Conservation (phyloP, 192 early-diverging fungal species). For the Entomortierella lignicola region DNA sequence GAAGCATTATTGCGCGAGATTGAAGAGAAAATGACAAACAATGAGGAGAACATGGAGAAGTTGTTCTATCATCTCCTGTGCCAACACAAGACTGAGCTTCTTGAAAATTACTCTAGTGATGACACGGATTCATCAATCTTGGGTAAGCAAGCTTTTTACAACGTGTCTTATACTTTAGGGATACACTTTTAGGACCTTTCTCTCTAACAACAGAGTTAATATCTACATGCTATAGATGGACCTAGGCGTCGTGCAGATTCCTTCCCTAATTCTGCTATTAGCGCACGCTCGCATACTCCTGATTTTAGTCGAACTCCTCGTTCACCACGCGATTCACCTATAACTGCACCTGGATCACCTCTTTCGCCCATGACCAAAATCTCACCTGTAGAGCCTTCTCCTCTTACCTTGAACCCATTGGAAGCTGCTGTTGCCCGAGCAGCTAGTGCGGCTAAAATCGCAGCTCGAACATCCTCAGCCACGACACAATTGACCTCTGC, state of each 20-base stretch:
- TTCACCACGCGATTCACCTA: constrained; percentile 22
- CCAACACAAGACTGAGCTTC: constrained; percentile 50
- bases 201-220: no score
- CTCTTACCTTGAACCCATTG: constrained; percentile 32
- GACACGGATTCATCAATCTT: constrained; percentile 20
- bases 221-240: constrained; percentile 15
- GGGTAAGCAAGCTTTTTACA: neutral
- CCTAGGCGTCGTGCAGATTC: constrained; percentile 49
- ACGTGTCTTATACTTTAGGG: no score
- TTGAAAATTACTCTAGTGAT: constrained; percentile 41
- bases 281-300: constrained; percentile 34
- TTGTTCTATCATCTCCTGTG: constrained; percentile 49
- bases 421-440: constrained; percentile 33
- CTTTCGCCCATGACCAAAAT: constrained; percentile 15
- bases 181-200: no score
- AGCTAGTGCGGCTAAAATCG: constrained; percentile 39
- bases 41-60: constrained; percentile 48
- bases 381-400: constrained; percentile 27
- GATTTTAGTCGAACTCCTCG: constrained; percentile 23
- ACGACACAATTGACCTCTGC: neutral
- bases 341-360: constrained; percentile 31
- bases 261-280: constrained; percentile 35
- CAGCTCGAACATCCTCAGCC: constrained; percentile 18
- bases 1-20: constrained; percentile 44
- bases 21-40: constrained; percentile 47